phyloP scores from a whole-genome alignment of 1,284 basidiomycete species.

The Ustilago shanxiensis region DNA sequence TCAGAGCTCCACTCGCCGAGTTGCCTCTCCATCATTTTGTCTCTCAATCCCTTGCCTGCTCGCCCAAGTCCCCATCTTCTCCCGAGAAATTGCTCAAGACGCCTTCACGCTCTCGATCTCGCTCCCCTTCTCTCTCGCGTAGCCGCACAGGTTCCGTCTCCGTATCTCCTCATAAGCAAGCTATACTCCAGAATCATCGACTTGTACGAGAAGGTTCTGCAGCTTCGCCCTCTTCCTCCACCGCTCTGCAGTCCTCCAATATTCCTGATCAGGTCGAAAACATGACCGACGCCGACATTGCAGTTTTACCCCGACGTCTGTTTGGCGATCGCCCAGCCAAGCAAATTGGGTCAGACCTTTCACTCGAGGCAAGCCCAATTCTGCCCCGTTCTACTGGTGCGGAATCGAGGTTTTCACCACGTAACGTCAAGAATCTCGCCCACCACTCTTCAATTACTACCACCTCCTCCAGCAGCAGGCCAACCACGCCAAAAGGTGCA shows the following conservation, averaged over 20 bases:
- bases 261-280: conserved; percentile 14
- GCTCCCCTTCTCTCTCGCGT: conserved; percentile 34
- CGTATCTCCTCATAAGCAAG: conserved; percentile 51
- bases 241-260: neutral
- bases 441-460: no score
- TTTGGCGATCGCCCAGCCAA: conserved; percentile 20
- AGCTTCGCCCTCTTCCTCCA: conserved; percentile 24
- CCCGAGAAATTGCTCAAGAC: conserved; percentile 40
- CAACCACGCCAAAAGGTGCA: conserved; percentile 34
- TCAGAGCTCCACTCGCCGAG: conserved; percentile 34
- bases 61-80: conserved; percentile 22
- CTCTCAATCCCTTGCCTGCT: conserved; percentile 27
- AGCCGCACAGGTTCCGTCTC: conserved; percentile 37
- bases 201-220: conserved; percentile 38
- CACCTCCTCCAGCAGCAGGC: conserved; percentile 11
- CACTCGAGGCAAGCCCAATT: conserved; percentile 33
- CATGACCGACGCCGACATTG: conserved; percentile 18
- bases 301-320: conserved; percentile 26
- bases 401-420: conserved; percentile 36
- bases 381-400: neutral
- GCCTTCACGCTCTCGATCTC: conserved; percentile 39
- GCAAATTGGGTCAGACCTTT: conserved; percentile 9
- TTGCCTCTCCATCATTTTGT: conserved; percentile 46
- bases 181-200: conserved; percentile 40
- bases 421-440: conserved; percentile 31